Conservation (phyloP, 2,329 filamentous ascomycete genomes). For the Daldinia sp. region DNA sequence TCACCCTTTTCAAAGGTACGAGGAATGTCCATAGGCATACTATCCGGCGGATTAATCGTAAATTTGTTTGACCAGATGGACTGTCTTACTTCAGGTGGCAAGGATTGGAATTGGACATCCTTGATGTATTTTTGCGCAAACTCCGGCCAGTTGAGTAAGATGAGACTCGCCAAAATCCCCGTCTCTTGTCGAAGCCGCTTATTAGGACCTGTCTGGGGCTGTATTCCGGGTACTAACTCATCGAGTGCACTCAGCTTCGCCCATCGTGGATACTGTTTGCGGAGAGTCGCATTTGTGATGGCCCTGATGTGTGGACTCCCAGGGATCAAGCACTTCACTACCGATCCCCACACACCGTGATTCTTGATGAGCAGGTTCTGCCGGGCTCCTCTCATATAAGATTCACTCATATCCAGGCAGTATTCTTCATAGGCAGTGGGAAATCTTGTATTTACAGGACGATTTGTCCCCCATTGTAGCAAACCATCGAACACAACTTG, state of each 20-base stretch:
- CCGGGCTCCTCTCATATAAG: conserved; percentile 9
- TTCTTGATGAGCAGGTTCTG: conserved; percentile 16
- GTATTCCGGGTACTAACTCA: not conserved
- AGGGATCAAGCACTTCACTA: conserved; percentile 24
- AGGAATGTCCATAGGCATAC: not conserved
- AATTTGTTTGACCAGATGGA: conserved; percentile 26
- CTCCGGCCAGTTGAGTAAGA: conserved; percentile 30
- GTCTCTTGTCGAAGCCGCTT: conserved; percentile 5
- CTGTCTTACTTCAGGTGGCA: conserved; percentile 10
- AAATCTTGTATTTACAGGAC: not conserved
- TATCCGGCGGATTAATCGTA: conserved; percentile 3
- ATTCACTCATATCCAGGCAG: conserved; percentile 24
- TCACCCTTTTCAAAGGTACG: not conserved
- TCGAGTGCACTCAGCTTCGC: conserved; percentile 14
- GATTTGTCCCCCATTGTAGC: conserved; percentile 17
- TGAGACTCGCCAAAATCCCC: conserved; percentile 18
- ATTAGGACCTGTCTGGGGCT: not conserved
- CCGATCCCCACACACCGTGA: conserved; percentile 19
- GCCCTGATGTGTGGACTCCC: conserved; percentile 6
- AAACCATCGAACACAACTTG: conserved; percentile 33
- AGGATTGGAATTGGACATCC: not conserved
- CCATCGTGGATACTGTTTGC: conserved; percentile 16
- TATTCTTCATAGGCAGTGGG: conserved; percentile 30
- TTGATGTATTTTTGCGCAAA: conserved; percentile 25
- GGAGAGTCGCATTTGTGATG: conserved; percentile 7